Conservation (phyloP, 2,329 filamentous ascomycete genomes). For the Ophiognomonia clavigignenti-juglandacearum region DNA sequence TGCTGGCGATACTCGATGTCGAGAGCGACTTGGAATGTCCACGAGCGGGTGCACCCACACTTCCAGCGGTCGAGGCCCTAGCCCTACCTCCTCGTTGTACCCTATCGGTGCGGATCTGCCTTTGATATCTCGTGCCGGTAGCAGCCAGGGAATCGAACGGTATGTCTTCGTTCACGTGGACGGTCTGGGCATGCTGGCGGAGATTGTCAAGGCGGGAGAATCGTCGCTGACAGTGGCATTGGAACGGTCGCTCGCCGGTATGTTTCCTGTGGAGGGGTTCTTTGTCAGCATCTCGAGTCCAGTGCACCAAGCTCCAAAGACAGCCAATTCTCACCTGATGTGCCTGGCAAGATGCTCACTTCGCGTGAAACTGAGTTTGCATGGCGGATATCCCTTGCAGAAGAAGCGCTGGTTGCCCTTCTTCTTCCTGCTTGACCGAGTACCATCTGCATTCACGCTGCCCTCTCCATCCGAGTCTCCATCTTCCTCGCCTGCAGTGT, state of each 20-base stretch:
- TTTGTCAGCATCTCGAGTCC: background rate
- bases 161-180: slow-evolving; percentile 96
- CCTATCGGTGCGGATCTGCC: slow-evolving; percentile 84
- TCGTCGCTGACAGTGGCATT: slow-evolving; percentile 88
- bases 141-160: slow-evolving; percentile 90
- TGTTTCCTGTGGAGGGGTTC: slow-evolving; percentile 66
- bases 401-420: slow-evolving; percentile 96
- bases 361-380: slow-evolving; percentile 88
- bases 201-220: slow-evolving; percentile 95
- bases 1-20: slow-evolving; percentile 78
- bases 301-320: background rate
- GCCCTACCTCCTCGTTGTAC: slow-evolving; percentile 70
- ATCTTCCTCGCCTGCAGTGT: slow-evolving; percentile 38
- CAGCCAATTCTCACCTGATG: slow-evolving; percentile 67
- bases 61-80: slow-evolving; percentile 72
- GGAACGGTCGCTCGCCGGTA: slow-evolving; percentile 92
- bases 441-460: slow-evolving; percentile 57
- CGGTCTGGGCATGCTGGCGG: slow-evolving; percentile 93
- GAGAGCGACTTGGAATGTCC: slow-evolving; percentile 85
- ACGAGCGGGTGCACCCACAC: slow-evolving; percentile 63
- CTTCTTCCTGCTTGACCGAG: slow-evolving; percentile 85
- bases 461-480: slow-evolving; percentile 57
- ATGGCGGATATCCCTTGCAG: slow-evolving; percentile 91
- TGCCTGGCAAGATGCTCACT: slow-evolving; percentile 94
- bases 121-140: slow-evolving; percentile 84